Conservation (phyloP, 2,329 filamentous ascomycete species). For the Exophiala sp. region DNA sequence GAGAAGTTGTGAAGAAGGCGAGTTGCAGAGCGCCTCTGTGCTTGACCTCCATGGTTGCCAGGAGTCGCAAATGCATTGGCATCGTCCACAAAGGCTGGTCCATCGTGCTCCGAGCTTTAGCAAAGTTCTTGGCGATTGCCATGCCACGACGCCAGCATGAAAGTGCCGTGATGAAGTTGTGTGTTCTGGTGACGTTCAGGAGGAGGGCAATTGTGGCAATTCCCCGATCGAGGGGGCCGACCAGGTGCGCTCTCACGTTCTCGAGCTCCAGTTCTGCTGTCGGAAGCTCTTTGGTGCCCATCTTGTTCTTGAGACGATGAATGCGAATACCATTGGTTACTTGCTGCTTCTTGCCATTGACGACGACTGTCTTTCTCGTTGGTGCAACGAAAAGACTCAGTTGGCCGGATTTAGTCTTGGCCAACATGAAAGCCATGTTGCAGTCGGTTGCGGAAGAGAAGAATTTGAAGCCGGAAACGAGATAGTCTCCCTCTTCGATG, state of each 20-base stretch:
- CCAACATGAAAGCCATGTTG: slow-evolving; percentile 62
- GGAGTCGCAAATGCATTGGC: slow-evolving; percentile 26
- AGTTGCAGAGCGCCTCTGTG: slow-evolving; percentile 29
- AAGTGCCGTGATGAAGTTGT: slow-evolving; percentile 28
- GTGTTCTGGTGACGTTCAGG: slow-evolving; percentile 55
- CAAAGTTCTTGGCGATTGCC: slow-evolving; percentile 28
- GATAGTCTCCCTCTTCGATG: slow-evolving; percentile 40
- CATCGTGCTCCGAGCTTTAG: slow-evolving; percentile 27
- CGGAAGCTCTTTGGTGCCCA: slow-evolving; percentile 62
- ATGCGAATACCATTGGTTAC: slow-evolving; percentile 64
- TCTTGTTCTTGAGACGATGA: slow-evolving; percentile 63
- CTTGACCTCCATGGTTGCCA: slow-evolving; percentile 29
- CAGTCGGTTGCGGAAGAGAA: slow-evolving; percentile 59
- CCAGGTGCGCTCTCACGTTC: slow-evolving; percentile 55
- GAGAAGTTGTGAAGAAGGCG: slow-evolving; percentile 27
- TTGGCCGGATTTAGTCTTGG: slow-evolving; percentile 51
- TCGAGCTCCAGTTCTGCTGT: slow-evolving; percentile 65
- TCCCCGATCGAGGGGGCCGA: slow-evolving; percentile 60
- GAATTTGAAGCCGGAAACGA: slow-evolving; percentile 60
- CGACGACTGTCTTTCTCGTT: slow-evolving; percentile 45
- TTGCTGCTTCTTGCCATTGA: slow-evolving; percentile 28
- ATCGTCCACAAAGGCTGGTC: slow-evolving; percentile 25
- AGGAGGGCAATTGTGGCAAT: slow-evolving; percentile 61
- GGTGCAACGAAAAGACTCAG: slow-evolving; percentile 64
- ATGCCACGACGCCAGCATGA: slow-evolving; percentile 29